These are phyloP conservation scores for Phytophthora ohioensis DNA, from an alignment of 352 stramenopile species.

Conservation along the genomic window DNA sequence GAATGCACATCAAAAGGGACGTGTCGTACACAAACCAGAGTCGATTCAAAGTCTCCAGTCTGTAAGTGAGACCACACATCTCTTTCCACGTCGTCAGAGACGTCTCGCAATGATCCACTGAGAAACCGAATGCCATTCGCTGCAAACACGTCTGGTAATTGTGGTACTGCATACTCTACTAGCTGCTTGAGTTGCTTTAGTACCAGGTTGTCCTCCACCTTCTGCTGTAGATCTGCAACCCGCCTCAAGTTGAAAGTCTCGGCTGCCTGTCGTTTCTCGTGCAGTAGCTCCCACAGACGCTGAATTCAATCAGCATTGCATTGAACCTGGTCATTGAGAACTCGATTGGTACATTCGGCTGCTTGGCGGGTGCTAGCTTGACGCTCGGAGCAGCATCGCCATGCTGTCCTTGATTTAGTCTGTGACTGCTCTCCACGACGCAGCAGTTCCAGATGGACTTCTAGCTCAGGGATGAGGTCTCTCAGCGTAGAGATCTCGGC, in stretches of 20 bases:
- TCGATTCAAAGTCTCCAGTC: constrained; percentile 6
- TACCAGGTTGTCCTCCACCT: constrained; percentile 10
- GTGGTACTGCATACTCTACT: neutral
- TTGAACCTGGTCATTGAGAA: constrained; percentile 13
- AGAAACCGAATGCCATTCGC: constrained; percentile 9
- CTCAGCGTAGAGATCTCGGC: constrained; percentile 28
- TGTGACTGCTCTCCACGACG: neutral
- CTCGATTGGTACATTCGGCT: constrained; percentile 15
- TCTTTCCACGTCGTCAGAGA: neutral
- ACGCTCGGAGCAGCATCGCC: constrained; percentile 27
- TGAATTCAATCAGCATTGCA: constrained; percentile 46
- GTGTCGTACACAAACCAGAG: constrained; percentile 23
- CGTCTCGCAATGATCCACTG: neutral
- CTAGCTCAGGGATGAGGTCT: constrained; percentile 25
- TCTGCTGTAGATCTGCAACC: constrained; percentile 17
- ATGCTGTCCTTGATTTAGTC: constrained; percentile 5
- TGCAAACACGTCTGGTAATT: constrained; percentile 15
- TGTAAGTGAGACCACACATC: constrained; percentile 28
- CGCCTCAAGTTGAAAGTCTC: neutral
- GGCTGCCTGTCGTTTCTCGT: constrained; percentile 8
- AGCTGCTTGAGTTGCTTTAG: constrained; percentile 20
- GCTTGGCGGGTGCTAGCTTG: constrained; percentile 15
- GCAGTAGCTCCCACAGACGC: constrained; percentile 38
- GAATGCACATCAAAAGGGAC: constrained; percentile 32
- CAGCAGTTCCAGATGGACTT: constrained; percentile 15